Percentiles rank a stretch among this genome's conserved stretches.
Conservation (phyloP, 305 asterid genomes). For the Solanum hybrid region DNA sequence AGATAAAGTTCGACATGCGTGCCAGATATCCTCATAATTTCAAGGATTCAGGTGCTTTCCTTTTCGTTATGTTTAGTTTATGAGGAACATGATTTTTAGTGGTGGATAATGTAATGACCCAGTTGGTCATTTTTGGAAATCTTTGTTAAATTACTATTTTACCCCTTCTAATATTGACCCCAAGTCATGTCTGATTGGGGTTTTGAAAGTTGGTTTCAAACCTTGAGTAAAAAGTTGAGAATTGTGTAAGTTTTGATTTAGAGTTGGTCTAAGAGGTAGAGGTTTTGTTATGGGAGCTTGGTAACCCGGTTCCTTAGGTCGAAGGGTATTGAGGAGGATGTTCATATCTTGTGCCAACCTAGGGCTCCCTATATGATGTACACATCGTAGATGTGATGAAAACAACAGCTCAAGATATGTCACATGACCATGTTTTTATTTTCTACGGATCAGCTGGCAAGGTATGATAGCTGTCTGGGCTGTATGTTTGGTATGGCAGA, state of each 20-base stretch:
- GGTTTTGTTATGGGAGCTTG: background rate
- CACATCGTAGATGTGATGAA: background rate
- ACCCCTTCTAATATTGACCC: background rate
- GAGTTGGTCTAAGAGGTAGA: background rate
- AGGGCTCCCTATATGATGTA: background rate
- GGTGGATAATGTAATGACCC: background rate
- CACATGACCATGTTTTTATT: background rate
- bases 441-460: background rate
- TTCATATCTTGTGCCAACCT: background rate
- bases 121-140: background rate
- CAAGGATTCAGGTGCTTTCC: background rate
- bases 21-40: background rate
- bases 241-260: background rate
- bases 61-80: too few relatives aligned
- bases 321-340: background rate
- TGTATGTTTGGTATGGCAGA: background rate
- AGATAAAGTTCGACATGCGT: too few relatives aligned
- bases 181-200: background rate
- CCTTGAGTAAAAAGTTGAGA: background rate
- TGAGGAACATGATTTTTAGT: background rate
- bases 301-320: background rate
- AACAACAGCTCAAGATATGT: background rate
- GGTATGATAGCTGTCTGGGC: background rate
- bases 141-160: too few relatives aligned
- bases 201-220: background rate